These are phyloP conservation scores for Globisporangium irregulare DNA, from an alignment of 352 stramenopile genomes.

Conservation along the genomic window DNA sequence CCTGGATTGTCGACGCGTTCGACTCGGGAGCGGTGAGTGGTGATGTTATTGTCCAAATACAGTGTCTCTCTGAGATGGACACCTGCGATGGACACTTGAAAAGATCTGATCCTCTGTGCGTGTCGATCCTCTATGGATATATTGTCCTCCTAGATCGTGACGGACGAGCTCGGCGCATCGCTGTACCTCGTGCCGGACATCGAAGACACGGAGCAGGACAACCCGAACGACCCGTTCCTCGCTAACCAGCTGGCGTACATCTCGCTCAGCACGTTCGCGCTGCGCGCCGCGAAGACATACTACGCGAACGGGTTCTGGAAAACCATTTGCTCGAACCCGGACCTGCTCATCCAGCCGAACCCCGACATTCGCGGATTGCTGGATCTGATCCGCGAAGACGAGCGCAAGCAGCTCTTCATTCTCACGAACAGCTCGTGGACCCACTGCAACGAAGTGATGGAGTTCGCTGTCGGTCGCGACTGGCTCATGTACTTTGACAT, in stretches of 20 bases:
- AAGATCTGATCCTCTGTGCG: too few species aligned
- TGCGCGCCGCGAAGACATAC: constrained; percentile 40
- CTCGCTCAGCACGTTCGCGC: constrained; percentile 34
- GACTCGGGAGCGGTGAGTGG: constrained; percentile 33
- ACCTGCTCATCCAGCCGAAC: constrained; percentile 45
- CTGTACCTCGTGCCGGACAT: constrained; percentile 43
- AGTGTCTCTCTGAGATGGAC: constrained; percentile 1
- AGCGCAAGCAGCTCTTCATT: constrained; percentile 41
- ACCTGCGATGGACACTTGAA: too few species aligned
- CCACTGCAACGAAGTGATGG: constrained; percentile 55
- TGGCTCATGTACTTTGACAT: constrained; percentile 48
- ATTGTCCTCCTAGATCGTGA: constrained; percentile 26
- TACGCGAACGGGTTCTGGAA: constrained; percentile 50
- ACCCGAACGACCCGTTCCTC: constrained; percentile 43
- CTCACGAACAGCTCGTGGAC: constrained; percentile 54
- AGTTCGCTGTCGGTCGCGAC: constrained; percentile 42
- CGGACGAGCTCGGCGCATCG: constrained; percentile 37
- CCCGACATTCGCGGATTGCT: constrained; percentile 36
- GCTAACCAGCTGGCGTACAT: constrained; percentile 42
- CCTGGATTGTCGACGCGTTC: constrained; percentile 52
- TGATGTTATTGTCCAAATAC: background rate
- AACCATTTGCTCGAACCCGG: constrained; percentile 35
- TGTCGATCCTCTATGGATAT: too few species aligned
- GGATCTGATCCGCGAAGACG: constrained; percentile 26
- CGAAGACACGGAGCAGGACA: constrained; percentile 26